These are phyloP conservation scores for Oldenlandia corymbosa DNA, from an alignment of 257 asterid species.

Conservation along the genomic window DNA sequence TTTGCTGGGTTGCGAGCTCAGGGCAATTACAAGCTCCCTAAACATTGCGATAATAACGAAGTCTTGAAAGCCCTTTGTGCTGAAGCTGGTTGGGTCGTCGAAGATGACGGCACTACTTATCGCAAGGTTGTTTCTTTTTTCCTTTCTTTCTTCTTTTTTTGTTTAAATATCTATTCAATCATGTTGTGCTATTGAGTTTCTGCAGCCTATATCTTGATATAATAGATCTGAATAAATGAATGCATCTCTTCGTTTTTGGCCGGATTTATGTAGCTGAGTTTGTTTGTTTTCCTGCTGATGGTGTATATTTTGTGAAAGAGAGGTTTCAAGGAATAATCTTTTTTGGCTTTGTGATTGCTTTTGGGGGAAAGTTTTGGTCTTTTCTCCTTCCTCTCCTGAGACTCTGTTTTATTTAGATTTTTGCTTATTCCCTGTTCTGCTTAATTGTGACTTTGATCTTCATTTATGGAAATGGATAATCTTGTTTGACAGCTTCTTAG, in stretches of 20 bases:
- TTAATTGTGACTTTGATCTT: slow-evolving; percentile 18
- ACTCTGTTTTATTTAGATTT: background rate
- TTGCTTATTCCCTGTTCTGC: slow-evolving; percentile 1
- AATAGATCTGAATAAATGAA: background rate
- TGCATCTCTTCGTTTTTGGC: background rate
- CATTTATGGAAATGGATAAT: background rate
- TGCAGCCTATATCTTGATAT: no score
- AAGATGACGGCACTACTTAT: slow-evolving; percentile 80
- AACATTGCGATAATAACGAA: slow-evolving; percentile 78
- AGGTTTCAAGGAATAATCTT: background rate
- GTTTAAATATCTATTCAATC: no score
- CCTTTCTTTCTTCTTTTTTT: no score
- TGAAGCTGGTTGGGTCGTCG: slow-evolving; percentile 85
- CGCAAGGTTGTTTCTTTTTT: slow-evolving; percentile 41
- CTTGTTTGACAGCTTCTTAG: background rate
- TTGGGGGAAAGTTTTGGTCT: background rate
- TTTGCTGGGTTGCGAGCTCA: slow-evolving; percentile 69
- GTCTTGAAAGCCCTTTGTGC: slow-evolving; percentile 74
- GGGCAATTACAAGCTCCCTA: slow-evolving; percentile 67
- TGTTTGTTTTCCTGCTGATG: no score
- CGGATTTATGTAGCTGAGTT: no score
- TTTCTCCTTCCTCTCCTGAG: background rate
- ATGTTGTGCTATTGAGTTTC: no score
- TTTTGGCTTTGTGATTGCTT: background rate
- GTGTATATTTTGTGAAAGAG: background rate